Conservation (phyloP, 2,329 filamentous ascomycete genomes). For the Talaromyces sp. region DNA sequence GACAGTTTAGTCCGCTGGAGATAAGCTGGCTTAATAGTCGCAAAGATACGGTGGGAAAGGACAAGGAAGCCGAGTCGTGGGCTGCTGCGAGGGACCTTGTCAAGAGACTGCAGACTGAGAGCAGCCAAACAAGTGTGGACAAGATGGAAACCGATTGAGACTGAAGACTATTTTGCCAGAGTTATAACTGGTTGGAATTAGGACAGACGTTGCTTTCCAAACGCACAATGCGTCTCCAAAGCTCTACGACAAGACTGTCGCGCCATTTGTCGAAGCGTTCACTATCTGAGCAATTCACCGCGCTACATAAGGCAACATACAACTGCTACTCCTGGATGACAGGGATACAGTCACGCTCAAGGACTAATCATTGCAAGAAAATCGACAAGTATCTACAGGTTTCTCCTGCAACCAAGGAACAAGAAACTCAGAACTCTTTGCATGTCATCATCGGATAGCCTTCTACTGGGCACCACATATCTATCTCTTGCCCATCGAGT, state of each 20-base stretch:
- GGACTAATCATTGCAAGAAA: background rate
- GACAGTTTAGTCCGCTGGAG: slow-evolving; percentile 59
- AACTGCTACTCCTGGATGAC: background rate
- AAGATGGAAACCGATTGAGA: slow-evolving; percentile 29
- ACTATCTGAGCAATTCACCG: background rate
- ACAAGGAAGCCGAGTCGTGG: slow-evolving; percentile 81
- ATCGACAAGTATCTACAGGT: background rate
- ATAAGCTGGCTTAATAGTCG: slow-evolving; percentile 86
- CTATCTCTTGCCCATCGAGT: slow-evolving; percentile 39
- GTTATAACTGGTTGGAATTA: background rate
- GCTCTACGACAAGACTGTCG: background rate
- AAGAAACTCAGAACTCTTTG: background rate
- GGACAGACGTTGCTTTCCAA: background rate
- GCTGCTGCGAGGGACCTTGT: slow-evolving; percentile 54
- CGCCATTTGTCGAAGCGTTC: background rate
- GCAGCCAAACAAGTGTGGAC: slow-evolving; percentile 13
- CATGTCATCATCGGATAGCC: background rate
- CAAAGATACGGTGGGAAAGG: slow-evolving; percentile 71
- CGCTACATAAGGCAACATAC: background rate
- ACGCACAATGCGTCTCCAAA: background rate
- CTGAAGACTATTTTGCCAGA: background rate
- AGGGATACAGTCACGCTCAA: background rate
- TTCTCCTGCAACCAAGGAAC: background rate
- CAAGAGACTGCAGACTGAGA: slow-evolving; percentile 28
- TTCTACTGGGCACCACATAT: background rate